Evolutionary conservation across 2,329 filamentous ascomycete genomes (phyloP).

Genomic region (Clarireedia monteithiana): DNA sequence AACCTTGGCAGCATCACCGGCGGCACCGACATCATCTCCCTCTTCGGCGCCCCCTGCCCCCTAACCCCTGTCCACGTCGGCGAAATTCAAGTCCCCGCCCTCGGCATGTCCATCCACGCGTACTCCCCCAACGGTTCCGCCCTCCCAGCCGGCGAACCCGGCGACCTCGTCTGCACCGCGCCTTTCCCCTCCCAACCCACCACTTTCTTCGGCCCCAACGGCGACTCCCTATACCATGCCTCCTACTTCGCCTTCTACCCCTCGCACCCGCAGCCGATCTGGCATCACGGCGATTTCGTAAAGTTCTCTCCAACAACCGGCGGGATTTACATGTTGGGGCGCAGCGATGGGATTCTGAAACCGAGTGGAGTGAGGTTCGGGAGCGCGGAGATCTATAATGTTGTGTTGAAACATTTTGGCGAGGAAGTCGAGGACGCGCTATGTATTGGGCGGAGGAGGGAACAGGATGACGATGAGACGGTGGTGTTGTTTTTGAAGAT

Average conservation of each 20-base stretch:
- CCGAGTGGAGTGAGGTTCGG: slow-evolving; percentile 88
- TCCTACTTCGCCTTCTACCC: slow-evolving; percentile 86
- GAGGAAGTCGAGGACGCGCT: slow-evolving; percentile 75
- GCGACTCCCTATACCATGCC: slow-evolving; percentile 65
- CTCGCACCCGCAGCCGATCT: slow-evolving; percentile 39
- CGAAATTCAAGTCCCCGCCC: slow-evolving; percentile 69
- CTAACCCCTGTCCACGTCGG: slow-evolving; percentile 64
- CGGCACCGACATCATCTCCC: slow-evolving; percentile 91
- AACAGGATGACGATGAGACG: slow-evolving; percentile 24
- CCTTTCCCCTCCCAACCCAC: slow-evolving; percentile 90
- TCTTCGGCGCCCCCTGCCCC: slow-evolving; percentile 81
- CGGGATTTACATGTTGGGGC: slow-evolving; percentile 82
- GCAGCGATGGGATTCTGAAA: slow-evolving; percentile 89
- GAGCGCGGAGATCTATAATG: slow-evolving; percentile 91
- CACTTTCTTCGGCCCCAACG: slow-evolving; percentile 72
- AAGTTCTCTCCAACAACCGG: slow-evolving; percentile 61
- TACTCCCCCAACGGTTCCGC: slow-evolving; percentile 41
- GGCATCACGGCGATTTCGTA: slow-evolving; percentile 96
- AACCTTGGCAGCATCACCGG: slow-evolving; percentile 92
- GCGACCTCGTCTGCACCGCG: slow-evolving; percentile 78
- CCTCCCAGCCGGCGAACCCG: slow-evolving; percentile 54
- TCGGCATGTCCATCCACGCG: slow-evolving; percentile 69
- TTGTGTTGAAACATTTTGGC: slow-evolving; percentile 78
- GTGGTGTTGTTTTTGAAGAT: slow-evolving; percentile 85
- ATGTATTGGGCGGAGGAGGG: slow-evolving; percentile 70